Evolutionary conservation across 352 stramenopile genomes (phyloP).

Genomic region (Globisporangium emineosum): DNA sequence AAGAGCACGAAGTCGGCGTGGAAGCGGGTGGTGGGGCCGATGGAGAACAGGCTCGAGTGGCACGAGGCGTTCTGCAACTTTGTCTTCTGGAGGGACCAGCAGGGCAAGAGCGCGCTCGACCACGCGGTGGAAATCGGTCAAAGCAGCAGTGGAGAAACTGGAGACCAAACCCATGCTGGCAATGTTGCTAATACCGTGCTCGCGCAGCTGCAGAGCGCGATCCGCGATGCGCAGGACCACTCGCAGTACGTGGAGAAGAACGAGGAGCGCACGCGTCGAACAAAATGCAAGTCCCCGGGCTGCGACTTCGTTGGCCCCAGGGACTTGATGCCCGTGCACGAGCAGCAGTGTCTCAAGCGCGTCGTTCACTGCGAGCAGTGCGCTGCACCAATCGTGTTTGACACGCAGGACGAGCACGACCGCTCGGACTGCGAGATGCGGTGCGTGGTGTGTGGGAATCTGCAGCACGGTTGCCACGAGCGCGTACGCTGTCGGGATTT

Average conservation of each 20-base stretch:
- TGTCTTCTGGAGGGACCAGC: conserved; percentile 30
- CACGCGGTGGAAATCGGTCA: conserved; percentile 24
- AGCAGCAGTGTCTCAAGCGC: conserved; percentile 54
- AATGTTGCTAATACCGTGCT: conserved; percentile 25
- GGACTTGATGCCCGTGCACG: conserved; percentile 55
- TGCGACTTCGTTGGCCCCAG: conserved; percentile 49
- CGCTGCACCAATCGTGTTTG: conserved; percentile 28
- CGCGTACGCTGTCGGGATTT: conserved; percentile 33
- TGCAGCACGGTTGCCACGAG: conserved; percentile 49
- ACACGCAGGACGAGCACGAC: conserved; percentile 35
- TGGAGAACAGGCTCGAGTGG: conserved; percentile 45
- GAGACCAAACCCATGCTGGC: conserved; percentile 4
- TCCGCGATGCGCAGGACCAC: conserved; percentile 44
- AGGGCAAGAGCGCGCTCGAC: conserved; percentile 30
- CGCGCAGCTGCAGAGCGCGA: conserved; percentile 30
- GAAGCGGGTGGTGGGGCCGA: conserved; percentile 12
- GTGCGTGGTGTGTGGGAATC: conserved; percentile 43
- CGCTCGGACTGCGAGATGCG: conserved; percentile 30
- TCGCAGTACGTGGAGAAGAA: conserved; percentile 48
- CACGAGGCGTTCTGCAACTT: conserved; percentile 49
- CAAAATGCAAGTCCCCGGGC: conserved; percentile 35
- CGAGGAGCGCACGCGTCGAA: conserved; percentile 36
- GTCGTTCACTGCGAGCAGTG: conserved; percentile 56
- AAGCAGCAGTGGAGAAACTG: not conserved
- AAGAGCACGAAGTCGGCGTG: conserved; percentile 21